Base-by-base conservation (phyloP, 768 basidiomycete species). In the Pholiota microspora region DNA sequence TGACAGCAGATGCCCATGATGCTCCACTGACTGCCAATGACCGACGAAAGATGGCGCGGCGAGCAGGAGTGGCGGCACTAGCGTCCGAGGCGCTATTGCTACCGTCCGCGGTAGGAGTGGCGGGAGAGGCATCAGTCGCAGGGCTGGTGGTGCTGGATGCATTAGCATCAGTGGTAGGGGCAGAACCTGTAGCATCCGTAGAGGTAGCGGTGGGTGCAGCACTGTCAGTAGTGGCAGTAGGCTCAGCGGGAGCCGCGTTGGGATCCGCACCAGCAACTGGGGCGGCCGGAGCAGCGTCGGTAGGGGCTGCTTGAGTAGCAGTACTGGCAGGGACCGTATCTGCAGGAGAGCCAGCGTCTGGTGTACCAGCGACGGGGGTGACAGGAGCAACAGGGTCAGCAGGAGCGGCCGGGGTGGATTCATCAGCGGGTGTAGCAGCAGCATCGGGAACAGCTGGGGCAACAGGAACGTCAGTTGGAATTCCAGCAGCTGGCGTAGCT, bases 1-100 rank as follows among this genome's bases (percentile, higher is more conserved):
- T 51, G 48, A 63, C 49, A 49, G 61, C 57, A 53, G 61, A 62
- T 45, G 66, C 66, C 59, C 59, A 61, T 21, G 63, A 50, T 27
- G 66, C 62, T 27, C 64, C 66, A 51, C 66, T 65, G 46, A 28
- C 45, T 31, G 58, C 60, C 35, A 62, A 28, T 13, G 53, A 32
- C 5, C 59, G 60, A 16, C 57, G 58, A 13, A 18, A 28, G 27
- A 59, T 40, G 25, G 59, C 31, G 28, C 46, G 32, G 16, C 28
- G 46, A 15, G 46, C 25, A 15, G 46, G 18, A 5, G 45, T 6
- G 27, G 46, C 21, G 31, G 24, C 25, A n/a, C 46, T 31, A 29
- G 46, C 46, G 25, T 48, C 28, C 15, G 60, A 36, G 31, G 52
- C 36, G 7, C 8, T 15, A 15, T 36, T 42, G 29, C 29, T 31